phyloP scores from a whole-genome alignment of 2,329 filamentous ascomycete species.

The Septoria petroselini region DNA sequence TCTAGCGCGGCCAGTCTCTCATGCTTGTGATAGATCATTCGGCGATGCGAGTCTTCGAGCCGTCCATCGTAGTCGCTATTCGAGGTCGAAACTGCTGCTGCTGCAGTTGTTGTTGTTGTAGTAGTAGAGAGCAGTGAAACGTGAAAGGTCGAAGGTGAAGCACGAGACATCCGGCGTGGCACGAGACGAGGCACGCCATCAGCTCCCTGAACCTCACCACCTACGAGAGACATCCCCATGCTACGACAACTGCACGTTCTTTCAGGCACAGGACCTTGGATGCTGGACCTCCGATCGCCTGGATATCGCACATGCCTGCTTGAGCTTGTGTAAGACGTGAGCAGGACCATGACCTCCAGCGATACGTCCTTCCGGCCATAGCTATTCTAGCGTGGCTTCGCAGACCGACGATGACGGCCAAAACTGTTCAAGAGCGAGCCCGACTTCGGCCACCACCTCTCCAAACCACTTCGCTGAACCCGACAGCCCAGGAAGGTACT shows the following conservation, averaged over 20 bases:
- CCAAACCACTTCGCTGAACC: constrained; percentile 9
- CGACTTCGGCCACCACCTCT: constrained; percentile 16
- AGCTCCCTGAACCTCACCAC: background rate
- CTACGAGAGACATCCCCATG: too few relatives aligned
- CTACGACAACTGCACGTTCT: too few relatives aligned
- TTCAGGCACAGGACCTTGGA: too few relatives aligned
- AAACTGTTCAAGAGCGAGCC: constrained; percentile 12
- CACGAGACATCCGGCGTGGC: constrained; percentile 1
- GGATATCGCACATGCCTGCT: too few relatives aligned
- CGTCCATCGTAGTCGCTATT: too few relatives aligned
- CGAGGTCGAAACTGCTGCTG: too few relatives aligned
- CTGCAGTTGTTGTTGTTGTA: too few relatives aligned
- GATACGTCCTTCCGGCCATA: constrained; percentile 3
- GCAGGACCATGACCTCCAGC: constrained; percentile 6
- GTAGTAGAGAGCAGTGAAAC: background rate
- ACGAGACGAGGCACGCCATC: constrained; percentile 2
- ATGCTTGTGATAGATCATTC: too few relatives aligned
- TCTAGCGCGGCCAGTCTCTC: too few relatives aligned
- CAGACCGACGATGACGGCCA: constrained; percentile 14
- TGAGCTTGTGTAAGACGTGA: constrained; percentile 10
- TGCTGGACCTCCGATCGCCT: too few relatives aligned
- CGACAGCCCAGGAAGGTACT: constrained; percentile 9
- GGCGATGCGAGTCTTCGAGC: too few relatives aligned
- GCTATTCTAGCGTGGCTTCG: background rate
- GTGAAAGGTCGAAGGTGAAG: constrained; percentile 3